Evolutionary conservation across 306 rosid genomes (phyloP), one percentile per base, ranked within the genome.

Genomic region (Rubus parviflorus): DNA sequence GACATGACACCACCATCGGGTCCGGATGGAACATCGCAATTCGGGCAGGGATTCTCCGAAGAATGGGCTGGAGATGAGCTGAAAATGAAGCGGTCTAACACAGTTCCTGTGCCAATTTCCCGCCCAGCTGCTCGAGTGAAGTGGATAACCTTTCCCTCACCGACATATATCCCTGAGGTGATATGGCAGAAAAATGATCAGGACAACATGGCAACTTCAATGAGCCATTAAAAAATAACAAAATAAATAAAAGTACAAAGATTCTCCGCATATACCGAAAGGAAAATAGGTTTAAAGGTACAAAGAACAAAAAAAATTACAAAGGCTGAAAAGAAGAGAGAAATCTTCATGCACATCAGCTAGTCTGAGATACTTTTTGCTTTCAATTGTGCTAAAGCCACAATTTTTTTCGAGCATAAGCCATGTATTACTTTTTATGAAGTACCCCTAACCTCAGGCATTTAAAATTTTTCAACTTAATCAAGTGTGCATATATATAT

Each of bases 141-240:
- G 81, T 90, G 94, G 77, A 91, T 84, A 85, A 94, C 94, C 78
- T 81, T 83, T 79, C 83, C 91, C 4, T 88, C 88, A 13, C 94
- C 88, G 7, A 85, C 58, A 61, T 86, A 94, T 38, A 91, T 88
- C 75, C 98, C 97, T 94, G 90, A 35, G 42, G 47, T 73, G 40
- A 67, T 40, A 70, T 4, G 57, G 25, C 23, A 83, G 66, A 64
- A 8, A 41, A 40, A 65, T 5, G 2, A 67, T 68, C 73, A 68
- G 73, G 19, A 45, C 64, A 84, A 71, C 53, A 73, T 19, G 41
- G 13, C 48, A 74, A 64, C 40, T 41, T 40, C 13, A 57, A 35
- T 30, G 23, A 69, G 67, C 41, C 61, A 64, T 35, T 47, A 4
- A 67, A 48, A 64, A 67, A 53, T 68, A 38, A 48, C 41, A 79